Conservation (phyloP, 805 yeast species). For the Ogataea wickerhamii region DNA sequence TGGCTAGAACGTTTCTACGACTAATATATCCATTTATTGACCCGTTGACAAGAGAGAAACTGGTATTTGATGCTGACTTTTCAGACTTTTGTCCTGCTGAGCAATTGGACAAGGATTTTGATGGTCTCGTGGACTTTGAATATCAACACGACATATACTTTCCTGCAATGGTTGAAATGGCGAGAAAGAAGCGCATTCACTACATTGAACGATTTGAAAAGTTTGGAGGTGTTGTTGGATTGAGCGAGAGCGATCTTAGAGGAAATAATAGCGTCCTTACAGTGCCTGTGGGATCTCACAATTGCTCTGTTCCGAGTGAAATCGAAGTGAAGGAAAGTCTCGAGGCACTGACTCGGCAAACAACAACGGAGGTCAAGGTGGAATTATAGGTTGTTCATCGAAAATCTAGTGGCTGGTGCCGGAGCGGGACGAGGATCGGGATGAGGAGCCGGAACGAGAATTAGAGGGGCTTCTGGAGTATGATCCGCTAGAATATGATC, state of each 20-base stretch:
- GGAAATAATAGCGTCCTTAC: constrained; percentile 25
- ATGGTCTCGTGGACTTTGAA: constrained; percentile 81
- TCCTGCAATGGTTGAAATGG: constrained; percentile 62
- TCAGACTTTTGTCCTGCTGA: constrained; percentile 73
- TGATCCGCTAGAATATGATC: constrained; percentile 13
- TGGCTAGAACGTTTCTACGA: constrained; percentile 90
- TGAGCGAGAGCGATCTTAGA: constrained; percentile 80
- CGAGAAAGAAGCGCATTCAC: constrained; percentile 53
- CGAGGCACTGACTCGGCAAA: constrained; percentile 5
- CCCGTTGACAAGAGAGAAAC: constrained; percentile 89
- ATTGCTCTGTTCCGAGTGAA: constrained; percentile 10
- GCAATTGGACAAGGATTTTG: constrained; percentile 80
- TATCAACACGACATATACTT: constrained; percentile 80
- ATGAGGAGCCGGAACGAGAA: too few species aligned
- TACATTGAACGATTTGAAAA: constrained; percentile 66
- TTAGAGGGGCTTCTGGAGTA: constrained; percentile 10
- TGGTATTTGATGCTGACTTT: constrained; percentile 89
- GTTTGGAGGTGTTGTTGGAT: constrained; percentile 72
- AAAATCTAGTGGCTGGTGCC: too few species aligned
- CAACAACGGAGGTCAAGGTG: constrained; percentile 11
- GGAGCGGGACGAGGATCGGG: too few species aligned
- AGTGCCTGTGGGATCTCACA: constrained; percentile 33
- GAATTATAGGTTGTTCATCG: constrained; percentile 3
- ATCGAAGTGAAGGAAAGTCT: constrained; percentile 1
- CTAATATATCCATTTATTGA: constrained; percentile 94